Evolutionary conservation across 441 rosid species (phyloP).

Genomic region (Arabidopsis hybrid): DNA sequence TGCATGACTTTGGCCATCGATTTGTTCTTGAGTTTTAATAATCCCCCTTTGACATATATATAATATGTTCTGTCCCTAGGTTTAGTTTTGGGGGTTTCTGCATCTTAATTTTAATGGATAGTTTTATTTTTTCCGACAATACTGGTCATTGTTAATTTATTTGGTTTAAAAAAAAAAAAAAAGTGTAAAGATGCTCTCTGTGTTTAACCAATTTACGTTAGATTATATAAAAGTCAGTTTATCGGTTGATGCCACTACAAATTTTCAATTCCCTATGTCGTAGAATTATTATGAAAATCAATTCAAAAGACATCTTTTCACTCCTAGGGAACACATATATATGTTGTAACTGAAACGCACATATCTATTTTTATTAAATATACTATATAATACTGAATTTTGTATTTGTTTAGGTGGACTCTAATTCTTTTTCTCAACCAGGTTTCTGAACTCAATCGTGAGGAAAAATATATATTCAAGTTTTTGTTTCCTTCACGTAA

Average conservation of each 20-base stretch:
- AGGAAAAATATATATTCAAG: not conserved
- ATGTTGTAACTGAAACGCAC: slow-evolving; percentile 25
- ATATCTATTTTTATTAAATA: not conserved
- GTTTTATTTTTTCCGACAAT: not conserved
- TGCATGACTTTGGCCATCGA: slow-evolving; percentile 25
- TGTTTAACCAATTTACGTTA: not conserved
- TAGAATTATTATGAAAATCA: slow-evolving; percentile 15
- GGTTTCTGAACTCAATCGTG: not conserved
- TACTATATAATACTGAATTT: not conserved
- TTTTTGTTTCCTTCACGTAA: slow-evolving; percentile 22
- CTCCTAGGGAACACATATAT: slow-evolving; percentile 21
- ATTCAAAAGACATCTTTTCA: not conserved
- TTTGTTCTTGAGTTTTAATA: not conserved
- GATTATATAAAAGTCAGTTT: not conserved
- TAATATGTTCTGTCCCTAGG: not conserved
- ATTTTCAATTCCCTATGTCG: slow-evolving; percentile 12
- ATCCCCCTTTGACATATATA: not conserved
- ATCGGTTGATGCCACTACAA: slow-evolving; percentile 14
- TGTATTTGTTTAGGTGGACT: not conserved
- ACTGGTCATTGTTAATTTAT: not conserved
- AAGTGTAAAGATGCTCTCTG: not conserved
- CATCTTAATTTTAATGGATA: not conserved
- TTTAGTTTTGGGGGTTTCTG: not conserved
- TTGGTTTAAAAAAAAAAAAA: too few relatives aligned
- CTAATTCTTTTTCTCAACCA: not conserved